These are phyloP conservation scores for Blastocystis sp. DNA, from an alignment of 352 stramenopile species.

Conservation along the genomic window DNA sequence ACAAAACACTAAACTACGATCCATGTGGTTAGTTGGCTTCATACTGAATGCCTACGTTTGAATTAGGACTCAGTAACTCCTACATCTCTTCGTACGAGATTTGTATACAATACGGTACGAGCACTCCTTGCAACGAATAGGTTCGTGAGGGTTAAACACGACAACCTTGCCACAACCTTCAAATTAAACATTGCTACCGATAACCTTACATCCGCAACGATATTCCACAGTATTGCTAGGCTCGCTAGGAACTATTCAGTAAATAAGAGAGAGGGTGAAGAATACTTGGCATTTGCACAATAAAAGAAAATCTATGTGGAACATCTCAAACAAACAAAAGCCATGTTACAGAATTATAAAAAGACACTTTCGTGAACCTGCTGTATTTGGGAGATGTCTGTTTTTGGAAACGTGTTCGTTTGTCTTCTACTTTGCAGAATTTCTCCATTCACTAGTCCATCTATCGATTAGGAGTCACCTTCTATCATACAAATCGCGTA, in stretches of 20 bases:
- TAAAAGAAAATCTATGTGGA: neutral
- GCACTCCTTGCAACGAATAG: conserved; percentile 54
- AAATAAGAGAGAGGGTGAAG: neutral
- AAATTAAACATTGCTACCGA: neutral
- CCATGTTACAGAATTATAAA: too few relatives aligned
- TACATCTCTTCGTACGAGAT: conserved; percentile 51
- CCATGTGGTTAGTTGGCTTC: conserved; percentile 9
- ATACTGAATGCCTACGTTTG: conserved; percentile 40
- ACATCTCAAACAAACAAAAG: too few relatives aligned
- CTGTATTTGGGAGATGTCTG: too few relatives aligned
- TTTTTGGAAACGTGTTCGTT: too few relatives aligned
- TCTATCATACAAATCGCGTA: neutral
- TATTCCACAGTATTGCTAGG: conserved; percentile 44
- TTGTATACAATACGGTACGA: conserved; percentile 54
- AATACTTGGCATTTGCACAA: conserved; percentile 6
- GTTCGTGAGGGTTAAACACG: conserved; percentile 38
- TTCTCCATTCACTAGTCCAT: too few relatives aligned
- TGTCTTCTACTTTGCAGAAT: too few relatives aligned
- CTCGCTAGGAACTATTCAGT: conserved; percentile 46
- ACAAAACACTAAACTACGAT: conserved; percentile 37
- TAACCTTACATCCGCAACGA: conserved; percentile 47
- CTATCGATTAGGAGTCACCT: neutral
- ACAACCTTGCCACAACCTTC: conserved; percentile 49
- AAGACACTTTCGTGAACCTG: too few relatives aligned
- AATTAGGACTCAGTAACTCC: neutral